A percentile compares a stretch with the other conserved stretches of the same genome.
These are phyloP conservation scores for Ceratocystis ficicola DNA, from an alignment of 2,329 filamentous ascomycete genomes.

Conservation along the genomic window DNA sequence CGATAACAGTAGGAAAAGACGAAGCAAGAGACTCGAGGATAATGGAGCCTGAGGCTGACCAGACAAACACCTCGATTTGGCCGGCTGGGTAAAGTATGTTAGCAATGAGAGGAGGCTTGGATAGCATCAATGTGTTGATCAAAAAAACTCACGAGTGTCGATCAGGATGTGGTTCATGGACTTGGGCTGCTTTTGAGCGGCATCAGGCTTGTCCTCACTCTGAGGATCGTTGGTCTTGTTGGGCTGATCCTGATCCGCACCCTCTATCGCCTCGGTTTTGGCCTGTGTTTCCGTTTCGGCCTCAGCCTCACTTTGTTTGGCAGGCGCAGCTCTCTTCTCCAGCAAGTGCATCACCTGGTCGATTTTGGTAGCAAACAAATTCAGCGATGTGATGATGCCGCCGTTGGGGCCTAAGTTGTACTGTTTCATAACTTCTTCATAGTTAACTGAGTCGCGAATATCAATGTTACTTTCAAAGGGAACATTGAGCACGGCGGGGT, in stretches of 20 bases:
- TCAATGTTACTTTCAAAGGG: constrained; percentile 98
- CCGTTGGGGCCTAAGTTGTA: constrained; percentile 97
- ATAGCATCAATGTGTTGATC: not conserved
- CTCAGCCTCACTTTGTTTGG: not conserved
- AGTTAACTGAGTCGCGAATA: constrained; percentile 97
- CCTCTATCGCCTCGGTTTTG: constrained; percentile 87
- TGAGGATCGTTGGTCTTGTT: constrained; percentile 85
- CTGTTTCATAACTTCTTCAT: constrained; percentile 99
- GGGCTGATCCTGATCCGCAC: constrained; percentile 86
- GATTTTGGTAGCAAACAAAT: constrained; percentile 95
- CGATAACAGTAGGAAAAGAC: constrained; percentile 90
- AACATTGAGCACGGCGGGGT: constrained; percentile 83
- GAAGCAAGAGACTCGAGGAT: constrained; percentile 84
- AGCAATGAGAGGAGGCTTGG: not conserved
- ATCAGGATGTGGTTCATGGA: constrained; percentile 75
- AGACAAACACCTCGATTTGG: constrained; percentile 98
- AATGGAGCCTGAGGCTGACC: constrained; percentile 91
- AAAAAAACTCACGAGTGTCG: constrained; percentile 52
- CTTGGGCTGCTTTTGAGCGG: constrained; percentile 46
- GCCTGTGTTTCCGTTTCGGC: constrained; percentile 74
- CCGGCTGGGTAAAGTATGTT: constrained; percentile 42
- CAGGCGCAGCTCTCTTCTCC: constrained; percentile 64
- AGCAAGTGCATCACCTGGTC: constrained; percentile 84
- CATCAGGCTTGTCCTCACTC: constrained; percentile 62
- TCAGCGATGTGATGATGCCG: constrained; percentile 87